These are phyloP conservation scores for Nakataea oryzae DNA, from an alignment of 2,329 filamentous ascomycete species.

Conservation along the genomic window DNA sequence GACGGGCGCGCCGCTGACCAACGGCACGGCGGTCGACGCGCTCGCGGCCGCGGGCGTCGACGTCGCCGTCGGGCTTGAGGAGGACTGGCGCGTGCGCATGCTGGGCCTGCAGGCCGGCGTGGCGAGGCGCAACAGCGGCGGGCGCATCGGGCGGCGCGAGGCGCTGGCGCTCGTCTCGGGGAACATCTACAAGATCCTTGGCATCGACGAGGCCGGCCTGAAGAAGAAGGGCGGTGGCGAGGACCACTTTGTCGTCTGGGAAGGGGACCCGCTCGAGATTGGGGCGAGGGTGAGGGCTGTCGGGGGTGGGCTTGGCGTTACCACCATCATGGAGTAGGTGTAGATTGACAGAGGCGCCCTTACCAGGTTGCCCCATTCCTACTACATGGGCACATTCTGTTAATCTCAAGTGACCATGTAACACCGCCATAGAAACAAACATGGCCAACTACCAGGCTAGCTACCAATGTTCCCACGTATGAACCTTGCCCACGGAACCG, in stretches of 20 bases:
- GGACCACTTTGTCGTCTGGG: constrained; percentile 49
- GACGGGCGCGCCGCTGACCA: constrained; percentile 54
- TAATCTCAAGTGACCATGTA: no score
- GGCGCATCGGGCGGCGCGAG: constrained; percentile 38
- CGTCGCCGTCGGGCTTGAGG: constrained; percentile 46
- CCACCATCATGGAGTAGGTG: constrained; percentile 23
- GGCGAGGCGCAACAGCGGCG: constrained; percentile 45
- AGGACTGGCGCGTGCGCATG: constrained; percentile 53
- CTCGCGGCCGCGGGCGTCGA: constrained; percentile 48
- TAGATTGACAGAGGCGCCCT: no score
- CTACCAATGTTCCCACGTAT: no score
- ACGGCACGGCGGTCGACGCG: constrained; percentile 49
- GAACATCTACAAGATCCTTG: constrained; percentile 49
- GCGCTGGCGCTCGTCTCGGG: constrained; percentile 46
- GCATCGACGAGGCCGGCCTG: constrained; percentile 21
- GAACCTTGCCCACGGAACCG: no score
- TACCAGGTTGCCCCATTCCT: neutral
- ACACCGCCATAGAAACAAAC: no score
- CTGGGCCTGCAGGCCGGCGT: constrained; percentile 49
- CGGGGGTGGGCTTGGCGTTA: constrained; percentile 27
- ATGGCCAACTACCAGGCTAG: no score
- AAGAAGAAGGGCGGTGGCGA: constrained; percentile 5
- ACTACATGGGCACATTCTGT: no score
- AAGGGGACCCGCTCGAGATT: constrained; percentile 53
- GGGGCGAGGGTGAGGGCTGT: constrained; percentile 44